These are phyloP conservation scores for Barnettozyma hawaiiensis DNA, from an alignment of 1,139 yeast species.

Conservation along the genomic window DNA sequence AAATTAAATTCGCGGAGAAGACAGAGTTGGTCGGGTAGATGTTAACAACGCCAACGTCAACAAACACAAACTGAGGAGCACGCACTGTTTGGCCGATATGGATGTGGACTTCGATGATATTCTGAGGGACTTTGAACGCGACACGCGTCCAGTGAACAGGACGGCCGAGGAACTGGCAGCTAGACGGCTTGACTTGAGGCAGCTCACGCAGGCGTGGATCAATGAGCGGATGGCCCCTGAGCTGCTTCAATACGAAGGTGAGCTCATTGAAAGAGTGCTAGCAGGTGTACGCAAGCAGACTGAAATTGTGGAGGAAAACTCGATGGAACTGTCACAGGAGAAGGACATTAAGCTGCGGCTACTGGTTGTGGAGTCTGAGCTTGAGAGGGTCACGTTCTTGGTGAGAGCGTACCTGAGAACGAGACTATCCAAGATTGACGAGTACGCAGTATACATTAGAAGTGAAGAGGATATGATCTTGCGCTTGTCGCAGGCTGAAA, in stretches of 20 bases:
- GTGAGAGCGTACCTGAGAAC: slow-evolving; percentile 76
- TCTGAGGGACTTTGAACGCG: slow-evolving; percentile 4
- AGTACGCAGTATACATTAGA: slow-evolving; percentile 51
- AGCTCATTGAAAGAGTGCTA: slow-evolving; percentile 52
- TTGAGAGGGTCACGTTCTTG: slow-evolving; percentile 79
- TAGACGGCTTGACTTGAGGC: slow-evolving; percentile 32
- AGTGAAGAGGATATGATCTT: slow-evolving; percentile 21
- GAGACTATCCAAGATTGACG: slow-evolving; percentile 65
- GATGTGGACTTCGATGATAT: slow-evolving; percentile 6
- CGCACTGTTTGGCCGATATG: not conserved
- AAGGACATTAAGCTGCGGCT: slow-evolving; percentile 72
- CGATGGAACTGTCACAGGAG: slow-evolving; percentile 46
- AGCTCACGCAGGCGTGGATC: slow-evolving; percentile 65
- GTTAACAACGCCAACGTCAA: no score
- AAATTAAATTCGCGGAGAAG: not conserved
- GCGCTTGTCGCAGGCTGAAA: slow-evolving; percentile 53
- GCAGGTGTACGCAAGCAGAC: slow-evolving; percentile 60
- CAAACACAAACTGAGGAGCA: no score
- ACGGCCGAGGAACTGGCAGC: slow-evolving; percentile 19
- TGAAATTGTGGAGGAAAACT: slow-evolving; percentile 59
- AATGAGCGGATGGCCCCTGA: slow-evolving; percentile 86
- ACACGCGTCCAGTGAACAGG: not conserved
- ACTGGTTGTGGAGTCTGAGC: slow-evolving; percentile 83
- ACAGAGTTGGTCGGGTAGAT: not conserved
- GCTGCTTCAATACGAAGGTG: slow-evolving; percentile 62